Base-by-base conservation (phyloP, 306 rosid species). In the Pueraria montana region DNA sequence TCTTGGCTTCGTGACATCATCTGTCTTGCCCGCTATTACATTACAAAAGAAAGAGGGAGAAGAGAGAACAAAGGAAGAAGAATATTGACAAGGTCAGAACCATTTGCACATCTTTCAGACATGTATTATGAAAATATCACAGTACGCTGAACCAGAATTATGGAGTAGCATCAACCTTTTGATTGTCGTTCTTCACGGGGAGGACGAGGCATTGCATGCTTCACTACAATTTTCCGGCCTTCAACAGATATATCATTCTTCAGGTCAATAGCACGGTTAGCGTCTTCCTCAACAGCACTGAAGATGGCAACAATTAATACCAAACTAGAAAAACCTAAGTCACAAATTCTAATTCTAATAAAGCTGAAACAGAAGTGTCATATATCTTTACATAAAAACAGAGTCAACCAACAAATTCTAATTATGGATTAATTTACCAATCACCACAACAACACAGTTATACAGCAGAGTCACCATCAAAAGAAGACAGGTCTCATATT, bases 191-290 rank as follows among this genome's bases (percentile, higher is more conserved):
- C 89, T 77, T 92, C 94, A 66, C 89, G 93, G 26, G 96, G 38
- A 64, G 98, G 93, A 74, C 98, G 98, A 59, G 93, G 97, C 88
- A 74, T 88, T 67, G 99, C 99, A 78, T 87, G 92, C 90, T 96
- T 96, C 55, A 91, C 98, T 13, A 80, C 77, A 83, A 94, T 82
- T 88, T 89, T 96, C 65, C 98, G 92, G 72, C 93, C 96, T 42
- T 88, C 99, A 82, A 92, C 72, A 17, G 92, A 88, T 34, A 87
- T 79, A 70, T 89, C 93, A 74, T 92, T 89, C 93, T 91, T 96
- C 85, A 83, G 86, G 88, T 94, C 97, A 75, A 94, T 86, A 38
- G 99, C 91, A 27, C 92, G 93, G 82, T 86, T 90, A 45, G 99
- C 98, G 52, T 96, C 97, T 68, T 89, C 91, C 20, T 89, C 89